Base-by-base conservation (phyloP, 345 rosid species). In the Noccaea caerulescens region DNA sequence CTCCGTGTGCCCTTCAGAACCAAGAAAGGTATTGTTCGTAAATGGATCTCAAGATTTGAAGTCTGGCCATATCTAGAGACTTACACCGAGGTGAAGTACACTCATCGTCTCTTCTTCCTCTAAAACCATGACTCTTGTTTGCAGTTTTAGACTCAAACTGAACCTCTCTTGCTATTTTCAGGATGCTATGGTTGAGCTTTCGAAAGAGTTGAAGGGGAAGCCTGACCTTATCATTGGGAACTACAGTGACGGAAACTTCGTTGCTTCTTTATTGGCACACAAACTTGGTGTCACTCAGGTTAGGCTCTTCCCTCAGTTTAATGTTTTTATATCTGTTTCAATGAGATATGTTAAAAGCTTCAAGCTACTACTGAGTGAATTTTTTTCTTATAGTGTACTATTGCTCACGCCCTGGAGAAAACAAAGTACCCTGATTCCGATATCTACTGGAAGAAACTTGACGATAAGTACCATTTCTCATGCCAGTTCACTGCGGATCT, bases 401-500 rank as follows among this genome's bases (percentile, higher is more conserved):
- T 93, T 65, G 98, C 98, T 43, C 98, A 93, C 50, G 98, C 98
- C 58, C 85, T 93, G 5, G 98, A 93, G 82, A 93, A 93, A 75
- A 93, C 98, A 1, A 93, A 93, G 73, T 93, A 93, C 38, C 98
- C 98, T 0, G 98, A 93, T 45, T 93, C 98, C 1, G 97, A 93
- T 55, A 93, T 93, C 49, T 93, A 93, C 81, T 93, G 98, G 98
- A 93, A 90, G 75, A 82, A 79, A 73, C 80, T 93, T 33, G 98
- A 90, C 23, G 94, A 93, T 3, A 93, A 93, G 82, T 93, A 90
- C 82, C 98, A 90, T 70, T 93, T 93, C 80, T 84, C 98, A 1
- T 85, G 93, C 85, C 98, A 93, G 84, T 93, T 93, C 60, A 93
- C 98, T 3, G 98, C 98, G 0, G 98, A 90, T 82, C 85, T 93